Conservation (phyloP, 1,284 basidiomycete species). For the Puccinia novopanici region DNA sequence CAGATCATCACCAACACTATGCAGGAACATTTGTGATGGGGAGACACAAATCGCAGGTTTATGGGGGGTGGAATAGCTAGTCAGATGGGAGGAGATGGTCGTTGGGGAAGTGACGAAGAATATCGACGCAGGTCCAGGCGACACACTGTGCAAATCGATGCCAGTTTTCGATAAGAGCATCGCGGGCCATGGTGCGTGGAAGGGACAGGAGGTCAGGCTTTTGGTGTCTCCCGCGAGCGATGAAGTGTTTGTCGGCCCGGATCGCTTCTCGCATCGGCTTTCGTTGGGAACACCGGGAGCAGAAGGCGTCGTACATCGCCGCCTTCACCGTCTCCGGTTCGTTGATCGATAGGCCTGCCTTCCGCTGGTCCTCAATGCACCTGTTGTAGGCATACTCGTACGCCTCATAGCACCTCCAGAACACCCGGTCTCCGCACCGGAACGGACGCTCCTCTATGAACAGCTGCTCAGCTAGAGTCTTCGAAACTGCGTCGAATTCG, state of each 20-base stretch:
- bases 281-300: neutral
- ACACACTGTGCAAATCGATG: neutral
- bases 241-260: neutral
- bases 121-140: slow-evolving; percentile 2
- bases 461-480: neutral
- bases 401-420: neutral
- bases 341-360: neutral
- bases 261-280: slow-evolving; percentile 13
- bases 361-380: neutral
- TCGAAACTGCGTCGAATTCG: neutral
- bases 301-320: slow-evolving; percentile 13
- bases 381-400: neutral
- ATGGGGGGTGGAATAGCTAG: neutral
- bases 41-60: neutral
- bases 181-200: neutral
- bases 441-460: neutral
- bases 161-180: slow-evolving; percentile 2
- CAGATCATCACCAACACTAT: neutral
- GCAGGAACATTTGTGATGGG: neutral
- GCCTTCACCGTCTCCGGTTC: neutral
- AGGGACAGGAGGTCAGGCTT: slow-evolving; percentile 1
- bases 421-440: neutral
- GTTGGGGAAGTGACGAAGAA: neutral
- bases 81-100: neutral
- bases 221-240: slow-evolving; percentile 3